Conservation (phyloP, 148 eudicot species). For the Vaccinium vitisidaea region DNA sequence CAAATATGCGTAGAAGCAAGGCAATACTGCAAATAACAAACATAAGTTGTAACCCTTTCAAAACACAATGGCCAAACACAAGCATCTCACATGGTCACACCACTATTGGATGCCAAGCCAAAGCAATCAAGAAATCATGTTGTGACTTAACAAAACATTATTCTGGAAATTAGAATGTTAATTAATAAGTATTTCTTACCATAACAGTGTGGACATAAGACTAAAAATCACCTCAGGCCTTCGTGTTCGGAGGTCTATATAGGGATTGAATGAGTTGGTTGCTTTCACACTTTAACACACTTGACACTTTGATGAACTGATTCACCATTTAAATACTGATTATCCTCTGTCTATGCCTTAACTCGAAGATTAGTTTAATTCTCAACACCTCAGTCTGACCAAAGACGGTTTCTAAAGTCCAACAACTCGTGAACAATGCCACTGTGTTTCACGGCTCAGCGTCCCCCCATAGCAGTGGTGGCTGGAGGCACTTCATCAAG, state of each 20-base stretch:
- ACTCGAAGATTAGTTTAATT: not conserved
- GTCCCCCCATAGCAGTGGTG: not conserved
- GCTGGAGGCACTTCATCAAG: not conserved
- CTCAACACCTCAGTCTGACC: not conserved
- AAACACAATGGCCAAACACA: not conserved
- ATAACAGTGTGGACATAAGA: not conserved
- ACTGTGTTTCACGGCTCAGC: not conserved
- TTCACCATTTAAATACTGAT: not conserved
- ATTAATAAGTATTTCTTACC: not conserved
- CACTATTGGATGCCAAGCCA: not conserved
- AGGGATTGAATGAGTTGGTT: not conserved
- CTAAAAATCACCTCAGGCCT: not conserved
- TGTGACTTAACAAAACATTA: not conserved
- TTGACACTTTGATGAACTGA: not conserved
- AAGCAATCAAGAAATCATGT: not conserved
- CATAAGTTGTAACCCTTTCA: not conserved
- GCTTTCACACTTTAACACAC: not conserved
- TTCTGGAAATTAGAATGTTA: not conserved
- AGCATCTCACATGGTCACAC: not conserved
- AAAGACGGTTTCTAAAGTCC: not conserved
- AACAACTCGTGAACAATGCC: not conserved
- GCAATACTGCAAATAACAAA: conserved; percentile 56
- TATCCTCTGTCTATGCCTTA: not conserved
- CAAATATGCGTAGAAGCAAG: conserved; percentile 72
- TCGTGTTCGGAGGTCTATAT: not conserved